Evolutionary conservation across 306 rosid genomes (phyloP).

Genomic region (Glycyrrhiza uralensis): DNA sequence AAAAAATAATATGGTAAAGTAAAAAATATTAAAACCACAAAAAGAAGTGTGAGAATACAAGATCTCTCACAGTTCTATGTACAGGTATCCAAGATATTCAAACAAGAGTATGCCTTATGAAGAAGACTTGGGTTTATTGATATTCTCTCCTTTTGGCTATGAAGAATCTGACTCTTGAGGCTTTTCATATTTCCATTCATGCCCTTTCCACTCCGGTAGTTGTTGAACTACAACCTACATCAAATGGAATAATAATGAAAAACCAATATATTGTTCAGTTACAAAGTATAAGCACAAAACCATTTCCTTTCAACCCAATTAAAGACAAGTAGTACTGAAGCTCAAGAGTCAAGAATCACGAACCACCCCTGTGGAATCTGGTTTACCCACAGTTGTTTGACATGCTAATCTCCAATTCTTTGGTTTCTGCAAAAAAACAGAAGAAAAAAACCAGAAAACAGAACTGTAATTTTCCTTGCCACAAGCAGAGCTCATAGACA

Average conservation of each 20-base stretch:
- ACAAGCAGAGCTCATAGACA: not conserved
- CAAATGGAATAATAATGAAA: not conserved
- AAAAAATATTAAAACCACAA: too few relatives aligned
- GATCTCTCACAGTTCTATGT: too few relatives aligned
- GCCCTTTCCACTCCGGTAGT: conserved; percentile 90
- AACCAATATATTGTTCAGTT: not conserved
- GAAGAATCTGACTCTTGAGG: conserved; percentile 31
- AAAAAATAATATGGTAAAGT: too few relatives aligned
- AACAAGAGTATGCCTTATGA: too few relatives aligned
- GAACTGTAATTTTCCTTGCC: not conserved
- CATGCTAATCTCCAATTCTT: conserved; percentile 97
- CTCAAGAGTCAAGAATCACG: conserved; percentile 26
- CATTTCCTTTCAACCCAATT: not conserved
- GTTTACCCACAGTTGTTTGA: conserved; percentile 74
- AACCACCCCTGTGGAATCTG: conserved; percentile 79
- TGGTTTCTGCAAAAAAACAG: conserved; percentile 70
- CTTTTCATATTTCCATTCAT: conserved; percentile 69
- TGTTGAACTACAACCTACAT: conserved; percentile 82
- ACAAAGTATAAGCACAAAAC: conserved; percentile 4
- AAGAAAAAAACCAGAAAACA: not conserved
- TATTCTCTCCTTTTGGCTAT: too few relatives aligned
- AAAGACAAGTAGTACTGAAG: not conserved
- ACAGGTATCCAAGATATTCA: too few relatives aligned
- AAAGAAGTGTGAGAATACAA: too few relatives aligned
- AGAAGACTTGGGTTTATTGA: too few relatives aligned